Evolutionary conservation across 768 basidiomycete species (phyloP), one percentile per base, ranked within the genome.

Genomic region (Hygrophorus pudorinus): DNA sequence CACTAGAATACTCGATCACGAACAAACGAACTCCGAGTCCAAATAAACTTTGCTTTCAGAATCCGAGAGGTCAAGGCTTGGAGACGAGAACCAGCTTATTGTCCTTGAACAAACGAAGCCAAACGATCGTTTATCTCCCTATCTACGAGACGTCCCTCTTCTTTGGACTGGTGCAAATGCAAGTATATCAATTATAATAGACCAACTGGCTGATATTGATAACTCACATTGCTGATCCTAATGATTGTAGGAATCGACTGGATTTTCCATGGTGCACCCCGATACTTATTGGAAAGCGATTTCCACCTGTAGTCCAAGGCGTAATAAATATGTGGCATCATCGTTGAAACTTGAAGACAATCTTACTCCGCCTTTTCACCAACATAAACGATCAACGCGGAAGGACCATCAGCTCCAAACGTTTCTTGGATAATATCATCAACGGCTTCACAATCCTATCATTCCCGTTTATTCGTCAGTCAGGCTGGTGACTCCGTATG

Each of bases 231-330:
- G 51, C 66, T 56, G 16, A 79, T 42, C 51, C 70, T 76, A 38
- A 87, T 66, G 45, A 88, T 73, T 5, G 85, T 85, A 11, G 85
- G 85, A 20, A 88, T 66, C 18, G 61, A 62, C 13, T 56, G 59
- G 38, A 87, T 55, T 4, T 72, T 66, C 78, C 82, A 85, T 3
- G 82, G 81, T 12, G 65, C 71, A 42, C 68, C 67, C 45, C 83
- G 77, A 55, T 76, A 83, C 2, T 67, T 51, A 50, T 83, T 83
- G 11, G 64, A 58, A 5, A 69, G 60, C 1, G 66, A 55, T 62
- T 77, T 87, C 85, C 85, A 88, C 54, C 85, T 87, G 47, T 28
- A 27, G 28, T 14, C 8, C n/a, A n/a, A 27, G 20, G 39, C 18
- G 12, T 17, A n/a, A 24, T 20, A 7, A 18, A 14, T 9, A 17